Evolutionary conservation across 352 stramenopile genomes (phyloP).

Genomic region (Pythium angustatum): DNA sequence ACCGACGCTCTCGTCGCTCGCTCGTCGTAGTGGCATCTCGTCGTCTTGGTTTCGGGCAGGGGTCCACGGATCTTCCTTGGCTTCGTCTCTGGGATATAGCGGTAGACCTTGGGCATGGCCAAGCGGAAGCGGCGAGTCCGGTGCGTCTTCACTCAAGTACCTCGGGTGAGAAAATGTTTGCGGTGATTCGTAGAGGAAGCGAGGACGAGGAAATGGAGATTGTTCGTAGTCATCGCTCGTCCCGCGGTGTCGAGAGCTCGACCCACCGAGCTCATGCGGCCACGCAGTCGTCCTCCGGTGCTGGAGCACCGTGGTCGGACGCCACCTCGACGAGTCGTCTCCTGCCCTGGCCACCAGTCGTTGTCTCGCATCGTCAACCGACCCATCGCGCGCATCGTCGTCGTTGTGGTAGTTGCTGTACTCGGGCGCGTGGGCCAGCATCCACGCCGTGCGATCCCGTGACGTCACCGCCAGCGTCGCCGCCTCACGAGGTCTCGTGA

Average conservation of each 20-base stretch:
- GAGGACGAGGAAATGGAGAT: not conserved
- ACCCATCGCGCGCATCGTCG: not conserved
- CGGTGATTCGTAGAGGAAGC: not conserved
- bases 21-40: not conserved
- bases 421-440: conserved; percentile 3
- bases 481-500: no score
- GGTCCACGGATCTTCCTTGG: no score
- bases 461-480: no score
- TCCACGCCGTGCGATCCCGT: conserved; percentile 7
- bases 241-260: no score
- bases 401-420: not conserved
- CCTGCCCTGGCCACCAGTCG: no score
- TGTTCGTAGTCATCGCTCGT: not conserved
- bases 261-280: no score
- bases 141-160: not conserved
- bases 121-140: not conserved
- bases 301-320: conserved; percentile 2
- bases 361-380: no score
- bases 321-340: not conserved
- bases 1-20: no score
- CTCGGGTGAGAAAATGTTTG: not conserved
- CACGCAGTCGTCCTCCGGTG: no score
- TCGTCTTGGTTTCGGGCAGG: no score
- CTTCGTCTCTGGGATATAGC: not conserved
- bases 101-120: not conserved